Evolutionary conservation across 176 grass and related monocot genomes (phyloP).

Genomic region (Puya raimondii): DNA sequence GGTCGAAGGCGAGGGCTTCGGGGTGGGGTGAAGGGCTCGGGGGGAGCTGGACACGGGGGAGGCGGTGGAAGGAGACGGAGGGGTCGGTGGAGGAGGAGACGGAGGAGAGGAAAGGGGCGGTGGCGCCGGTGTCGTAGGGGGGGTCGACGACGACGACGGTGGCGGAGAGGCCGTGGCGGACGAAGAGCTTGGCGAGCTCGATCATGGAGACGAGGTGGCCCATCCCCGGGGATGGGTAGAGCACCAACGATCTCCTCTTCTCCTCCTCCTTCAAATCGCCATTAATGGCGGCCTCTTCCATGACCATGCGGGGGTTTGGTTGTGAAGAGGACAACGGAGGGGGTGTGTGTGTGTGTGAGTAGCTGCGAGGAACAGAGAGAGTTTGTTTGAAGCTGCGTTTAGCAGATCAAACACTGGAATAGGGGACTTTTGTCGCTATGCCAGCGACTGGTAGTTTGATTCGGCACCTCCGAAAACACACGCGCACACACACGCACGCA

Average conservation of each 20-base stretch:
- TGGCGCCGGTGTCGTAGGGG: slow-evolving; percentile 5
- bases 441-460: too few species aligned
- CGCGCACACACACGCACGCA: too few species aligned
- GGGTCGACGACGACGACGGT: slow-evolving; percentile 35
- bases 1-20: slow-evolving; percentile 24
- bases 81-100: background rate
- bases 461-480: too few species aligned
- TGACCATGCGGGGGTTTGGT: too few species aligned
- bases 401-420: too few species aligned
- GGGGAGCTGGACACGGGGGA: background rate
- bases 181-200: slow-evolving; percentile 33
- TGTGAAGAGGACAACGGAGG: too few species aligned
- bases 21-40: slow-evolving; percentile 21
- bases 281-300: too few species aligned
- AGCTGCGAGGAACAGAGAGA: too few species aligned
- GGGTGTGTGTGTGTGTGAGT: too few species aligned
- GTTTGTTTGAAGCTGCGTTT: too few species aligned
- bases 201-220: slow-evolving; percentile 49
- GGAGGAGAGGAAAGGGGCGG: background rate
- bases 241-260: slow-evolving; percentile 19
- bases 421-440: too few species aligned
- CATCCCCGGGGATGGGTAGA: slow-evolving; percentile 42
- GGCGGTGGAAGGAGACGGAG: background rate
- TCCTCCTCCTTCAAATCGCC: background rate
- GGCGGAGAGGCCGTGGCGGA: slow-evolving; percentile 15